Base-by-base conservation (phyloP, 148 eudicot genomes). In the Gaultheria prostrata region DNA sequence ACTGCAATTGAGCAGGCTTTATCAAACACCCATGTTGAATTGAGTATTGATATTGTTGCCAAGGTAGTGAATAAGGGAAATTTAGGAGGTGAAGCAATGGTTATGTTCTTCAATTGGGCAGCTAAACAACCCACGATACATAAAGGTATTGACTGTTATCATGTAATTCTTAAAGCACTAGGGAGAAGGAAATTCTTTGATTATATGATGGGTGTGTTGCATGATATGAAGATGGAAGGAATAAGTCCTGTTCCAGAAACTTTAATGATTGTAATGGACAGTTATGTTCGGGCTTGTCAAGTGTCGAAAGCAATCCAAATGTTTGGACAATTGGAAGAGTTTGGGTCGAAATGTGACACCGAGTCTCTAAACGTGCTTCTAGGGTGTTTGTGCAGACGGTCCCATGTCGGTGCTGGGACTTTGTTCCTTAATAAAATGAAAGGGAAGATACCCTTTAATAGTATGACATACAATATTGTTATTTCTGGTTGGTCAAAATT, bases 181-280 rank as follows among this genome's bases (percentile, higher is more conserved):
- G 99, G 99, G 14, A 91, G 98, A 87, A 91, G 97, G 82, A 97
- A 94, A 70, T 88, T 86, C 49, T 93, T 97, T 82, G 79, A 82
- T 20, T 85, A 78, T 57, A 93, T 94, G 98, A 53, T 90, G 74
- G 91, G 75, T 5, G 85, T 85, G 87, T 77, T 93, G 85, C 65
- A 81, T 48, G 92, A 88, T 51, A 93, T 97, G 97, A 75, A 80
- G 83, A 49, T 5, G 0, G 77, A 77, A 78, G 96, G 94, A n/a
- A 61, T 93, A 32, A 54, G 5, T 67, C 89, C 92, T 20, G 83
- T 56, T 88, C 85, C 84, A 28, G 94, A 88, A 30, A 92, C 93
- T 1, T 86, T 93, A 67, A 86, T 32, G 79, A 88, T 92, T 89
- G 91, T 94, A 69, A 49, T 94, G 87, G 99, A 97, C 85, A 90